These are phyloP conservation scores for Diaporthe aspalathi DNA, from an alignment of 2,329 filamentous ascomycete species.

Conservation along the genomic window DNA sequence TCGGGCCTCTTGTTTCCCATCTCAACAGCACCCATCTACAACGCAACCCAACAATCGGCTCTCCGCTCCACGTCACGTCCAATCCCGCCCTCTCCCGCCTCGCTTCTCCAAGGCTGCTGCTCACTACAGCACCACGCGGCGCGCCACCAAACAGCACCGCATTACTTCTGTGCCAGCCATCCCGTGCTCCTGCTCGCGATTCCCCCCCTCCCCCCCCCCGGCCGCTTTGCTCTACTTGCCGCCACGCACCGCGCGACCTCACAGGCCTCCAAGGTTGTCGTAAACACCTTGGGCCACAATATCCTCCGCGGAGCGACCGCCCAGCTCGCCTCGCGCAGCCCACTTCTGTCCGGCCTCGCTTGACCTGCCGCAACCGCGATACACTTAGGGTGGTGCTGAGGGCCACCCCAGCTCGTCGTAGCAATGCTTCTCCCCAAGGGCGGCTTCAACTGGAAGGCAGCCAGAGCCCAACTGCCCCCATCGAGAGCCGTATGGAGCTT, in stretches of 20 bases:
- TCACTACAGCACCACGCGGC: constrained; percentile 2
- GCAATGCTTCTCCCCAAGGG: constrained; percentile 91
- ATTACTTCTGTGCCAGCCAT: constrained; percentile 30
- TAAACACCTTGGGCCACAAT: not conserved
- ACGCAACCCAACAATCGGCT: constrained; percentile 21
- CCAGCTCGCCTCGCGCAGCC: constrained; percentile 31
- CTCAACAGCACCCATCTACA: constrained; percentile 10
- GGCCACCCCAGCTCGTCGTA: constrained; percentile 53
- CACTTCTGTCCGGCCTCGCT: constrained; percentile 30
- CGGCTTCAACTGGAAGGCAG: constrained; percentile 92
- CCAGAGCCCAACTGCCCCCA: constrained; percentile 81
- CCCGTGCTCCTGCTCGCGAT: constrained; percentile 18
- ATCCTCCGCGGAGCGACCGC: constrained; percentile 20
- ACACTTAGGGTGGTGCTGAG: constrained; percentile 54
- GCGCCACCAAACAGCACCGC: not conserved
- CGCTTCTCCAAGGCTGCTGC: not conserved
- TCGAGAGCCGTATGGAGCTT: constrained; percentile 77
- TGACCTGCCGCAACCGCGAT: constrained; percentile 35
- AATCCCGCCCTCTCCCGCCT: constrained; percentile 2
- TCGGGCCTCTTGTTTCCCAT: constrained; percentile 21
- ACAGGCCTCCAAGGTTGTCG: not conserved
- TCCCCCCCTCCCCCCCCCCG: constrained; percentile 1
- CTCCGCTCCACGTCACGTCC: constrained; percentile 7
- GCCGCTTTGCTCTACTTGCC: constrained; percentile 28
- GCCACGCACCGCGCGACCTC: not conserved